These are phyloP conservation scores for Adansonia rubrostipa DNA, from an alignment of 441 rosid genomes.

Conservation along the genomic window DNA sequence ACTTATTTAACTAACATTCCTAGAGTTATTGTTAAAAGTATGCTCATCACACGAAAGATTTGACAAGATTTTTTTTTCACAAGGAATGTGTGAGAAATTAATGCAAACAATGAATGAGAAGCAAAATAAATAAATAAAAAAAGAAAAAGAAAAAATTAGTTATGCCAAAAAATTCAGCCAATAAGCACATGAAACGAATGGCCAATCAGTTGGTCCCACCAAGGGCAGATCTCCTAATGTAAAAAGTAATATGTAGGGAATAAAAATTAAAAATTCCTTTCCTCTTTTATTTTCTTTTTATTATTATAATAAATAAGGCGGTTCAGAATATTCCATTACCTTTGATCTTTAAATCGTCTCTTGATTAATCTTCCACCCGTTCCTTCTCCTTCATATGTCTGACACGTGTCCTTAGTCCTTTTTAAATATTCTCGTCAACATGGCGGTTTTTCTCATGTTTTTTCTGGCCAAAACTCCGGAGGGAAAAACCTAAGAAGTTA, in stretches of 20 bases:
- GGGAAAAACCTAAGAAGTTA: not conserved
- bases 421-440: not conserved
- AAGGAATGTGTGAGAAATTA: slow-evolving; percentile 1
- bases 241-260: slow-evolving; percentile 10
- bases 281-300: not conserved
- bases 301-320: slow-evolving; percentile 28
- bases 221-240: not conserved
- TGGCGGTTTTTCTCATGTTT: not conserved
- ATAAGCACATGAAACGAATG: not conserved
- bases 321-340: slow-evolving; percentile 12
- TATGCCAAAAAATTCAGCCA: not conserved
- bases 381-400: not conserved
- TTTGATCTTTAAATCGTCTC: slow-evolving; percentile 14
- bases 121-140: not conserved
- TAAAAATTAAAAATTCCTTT: not conserved
- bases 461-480: not conserved
- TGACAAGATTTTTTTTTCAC: not conserved
- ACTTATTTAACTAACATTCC: too few species aligned
- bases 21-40: too few species aligned
- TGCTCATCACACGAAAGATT: not conserved
- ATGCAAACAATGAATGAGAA: not conserved
- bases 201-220: slow-evolving; percentile 18
- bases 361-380: not conserved
- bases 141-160: not conserved
- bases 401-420: slow-evolving; percentile 2